phyloP scores from a whole-genome alignment of 176 grass and related monocot species.

The Alopecurus myosuroides region DNA sequence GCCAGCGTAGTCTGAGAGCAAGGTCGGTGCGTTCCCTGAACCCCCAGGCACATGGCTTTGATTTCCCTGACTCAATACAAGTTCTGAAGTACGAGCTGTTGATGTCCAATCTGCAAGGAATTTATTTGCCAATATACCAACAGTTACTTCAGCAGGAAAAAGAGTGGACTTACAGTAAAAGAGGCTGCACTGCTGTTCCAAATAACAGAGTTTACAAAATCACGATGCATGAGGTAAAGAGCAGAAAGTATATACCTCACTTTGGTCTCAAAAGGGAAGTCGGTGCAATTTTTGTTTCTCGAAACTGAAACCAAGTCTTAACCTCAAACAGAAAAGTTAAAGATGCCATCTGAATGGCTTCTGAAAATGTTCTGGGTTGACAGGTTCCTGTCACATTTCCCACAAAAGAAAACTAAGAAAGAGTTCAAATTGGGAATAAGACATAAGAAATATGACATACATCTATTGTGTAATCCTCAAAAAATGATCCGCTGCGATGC shows the following conservation, averaged over 20 bases:
- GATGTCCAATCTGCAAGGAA: constrained; percentile 29
- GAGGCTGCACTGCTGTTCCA: background rate
- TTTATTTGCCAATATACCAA: background rate
- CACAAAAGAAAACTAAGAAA: constrained; percentile 10
- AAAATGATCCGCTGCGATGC: constrained; percentile 74
- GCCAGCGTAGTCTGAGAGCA: too few species aligned
- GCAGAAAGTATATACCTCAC: constrained; percentile 44
- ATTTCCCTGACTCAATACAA: too few species aligned
- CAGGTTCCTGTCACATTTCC: constrained; percentile 51
- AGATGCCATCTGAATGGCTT: constrained; percentile 82
- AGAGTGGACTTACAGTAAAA: background rate
- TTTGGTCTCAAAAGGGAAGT: constrained; percentile 62
- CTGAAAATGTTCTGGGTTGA: constrained; percentile 57
- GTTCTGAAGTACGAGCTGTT: constrained; percentile 70
- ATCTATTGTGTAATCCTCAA: constrained; percentile 8
- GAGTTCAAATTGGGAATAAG: background rate
- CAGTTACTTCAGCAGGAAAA: background rate
- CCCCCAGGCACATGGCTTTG: too few species aligned
- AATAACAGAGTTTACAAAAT: constrained; percentile 3
- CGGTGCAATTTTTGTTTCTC: constrained; percentile 81
- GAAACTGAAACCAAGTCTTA: constrained; percentile 81
- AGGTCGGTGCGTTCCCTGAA: too few species aligned
- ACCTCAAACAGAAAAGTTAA: constrained; percentile 69
- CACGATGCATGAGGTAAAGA: background rate
- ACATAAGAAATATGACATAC: constrained; percentile 12